Percentiles rank a stretch among this genome's conserved stretches.
phyloP scores from a whole-genome alignment of 805 yeast species.

The Huiozyma sinensis region DNA sequence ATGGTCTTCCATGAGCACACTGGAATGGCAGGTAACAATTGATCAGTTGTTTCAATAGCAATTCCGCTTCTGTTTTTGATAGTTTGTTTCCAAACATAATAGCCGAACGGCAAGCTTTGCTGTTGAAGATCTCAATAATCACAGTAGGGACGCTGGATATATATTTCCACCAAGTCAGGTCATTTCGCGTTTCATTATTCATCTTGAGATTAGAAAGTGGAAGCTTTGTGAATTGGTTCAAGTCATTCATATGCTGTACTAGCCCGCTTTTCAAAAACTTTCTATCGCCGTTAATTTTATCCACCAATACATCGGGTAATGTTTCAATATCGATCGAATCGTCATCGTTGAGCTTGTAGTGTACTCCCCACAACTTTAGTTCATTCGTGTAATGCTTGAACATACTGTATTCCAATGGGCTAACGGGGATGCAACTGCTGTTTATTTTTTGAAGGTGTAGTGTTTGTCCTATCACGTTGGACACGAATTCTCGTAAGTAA shows the following conservation, averaged over 20 bases:
- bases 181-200: not conserved
- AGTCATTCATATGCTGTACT: constrained; percentile 36
- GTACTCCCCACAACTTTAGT: constrained; percentile 38
- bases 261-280: constrained; percentile 30
- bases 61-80: constrained; percentile 32
- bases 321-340: constrained; percentile 10
- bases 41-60: constrained; percentile 33
- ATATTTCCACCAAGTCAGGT: constrained; percentile 31
- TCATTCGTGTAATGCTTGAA: constrained; percentile 22
- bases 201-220: not conserved
- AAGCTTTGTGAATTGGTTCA: constrained; percentile 24
- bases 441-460: constrained; percentile 6
- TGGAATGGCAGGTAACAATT: constrained; percentile 53
- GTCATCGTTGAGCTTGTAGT: constrained; percentile 6
- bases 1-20: constrained; percentile 84
- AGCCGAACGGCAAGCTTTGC: constrained; percentile 59
- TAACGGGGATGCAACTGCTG: constrained; percentile 11
- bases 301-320: constrained; percentile 35
- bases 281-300: constrained; percentile 24
- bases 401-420: constrained; percentile 26
- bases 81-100: constrained; percentile 61
- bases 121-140: constrained; percentile 40
- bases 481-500: constrained; percentile 31
- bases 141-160: constrained; percentile 39
- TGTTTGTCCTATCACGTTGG: constrained; percentile 17